phyloP scores from a whole-genome alignment of 2,329 filamentous ascomycete species.

The Clonostachys rhizophaga region DNA sequence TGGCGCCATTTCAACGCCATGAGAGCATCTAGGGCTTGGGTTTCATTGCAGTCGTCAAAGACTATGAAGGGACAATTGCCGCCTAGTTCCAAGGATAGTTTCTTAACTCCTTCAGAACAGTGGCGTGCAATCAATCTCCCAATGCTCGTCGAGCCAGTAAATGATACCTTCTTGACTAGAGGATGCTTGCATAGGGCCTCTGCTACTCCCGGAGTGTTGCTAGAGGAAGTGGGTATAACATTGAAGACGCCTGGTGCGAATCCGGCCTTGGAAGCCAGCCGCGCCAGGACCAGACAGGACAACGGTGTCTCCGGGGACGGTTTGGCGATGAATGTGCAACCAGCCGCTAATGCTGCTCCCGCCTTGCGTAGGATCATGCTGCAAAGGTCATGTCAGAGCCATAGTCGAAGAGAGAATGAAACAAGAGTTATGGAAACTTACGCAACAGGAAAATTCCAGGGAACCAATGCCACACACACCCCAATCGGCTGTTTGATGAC shows the following conservation, averaged over 20 bases:
- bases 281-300: conserved; percentile 56
- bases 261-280: conserved; percentile 64
- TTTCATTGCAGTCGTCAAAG: conserved; percentile 61
- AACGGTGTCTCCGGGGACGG: conserved; percentile 71
- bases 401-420: too few species aligned
- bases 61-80: conserved; percentile 64
- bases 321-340: conserved; percentile 74
- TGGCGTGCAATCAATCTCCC: conserved; percentile 61
- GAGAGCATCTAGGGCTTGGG: conserved; percentile 52
- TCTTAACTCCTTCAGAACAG: conserved; percentile 38
- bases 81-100: conserved; percentile 61
- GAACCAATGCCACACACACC: conserved; percentile 24
- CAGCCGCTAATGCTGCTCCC: conserved; percentile 59
- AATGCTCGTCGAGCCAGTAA: conserved; percentile 70
- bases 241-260: conserved; percentile 75
- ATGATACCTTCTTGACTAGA: conserved; percentile 68
- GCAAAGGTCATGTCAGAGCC: too few species aligned
- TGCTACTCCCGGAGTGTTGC: conserved; percentile 62
- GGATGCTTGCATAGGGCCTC: conserved; percentile 63
- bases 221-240: conserved; percentile 50
- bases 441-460: conserved; percentile 56
- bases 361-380: conserved; percentile 39
- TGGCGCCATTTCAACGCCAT: conserved; percentile 39
- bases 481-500: conserved; percentile 56
- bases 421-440: conserved; percentile 22